Base-by-base conservation (phyloP, 768 basidiomycete species). In the Phaeolepiota aurea region DNA sequence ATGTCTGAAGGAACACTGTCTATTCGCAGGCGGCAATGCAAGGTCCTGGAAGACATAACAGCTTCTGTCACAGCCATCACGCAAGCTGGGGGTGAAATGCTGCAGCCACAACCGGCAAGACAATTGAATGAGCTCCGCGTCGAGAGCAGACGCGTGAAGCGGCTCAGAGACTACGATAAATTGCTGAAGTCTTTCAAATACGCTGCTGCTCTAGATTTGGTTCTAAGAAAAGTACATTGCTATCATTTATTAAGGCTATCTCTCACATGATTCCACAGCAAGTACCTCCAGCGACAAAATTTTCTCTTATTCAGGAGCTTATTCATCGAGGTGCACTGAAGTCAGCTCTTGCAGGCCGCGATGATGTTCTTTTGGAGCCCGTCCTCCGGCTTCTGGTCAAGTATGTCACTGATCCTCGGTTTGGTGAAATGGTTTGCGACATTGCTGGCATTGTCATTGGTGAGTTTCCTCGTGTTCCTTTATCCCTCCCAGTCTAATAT, bases 1-100 rank as follows among this genome's bases (percentile, higher is more conserved):
- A 89, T 97, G 84, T 83, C 91, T 12, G 96, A 98, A 55, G 94
- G 94, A 2, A 97, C 94, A 1, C 71, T 99, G n/a, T 93, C 93
- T n/a, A 77, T 99, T 35, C 87, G 96, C 20, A 75, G 89, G 49
- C 77, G 93, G 44, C 85, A 89, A 49, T 75, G 72, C 13, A 92
- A 87, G 58, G 62, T 77, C 0, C 76, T 74, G n/a, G 79, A 87
- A 55, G 28, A 36, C 16, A 52, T 62, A 0, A 58, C 61, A 3
- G 5, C 33, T 16, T 5, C 33, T 19, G 25, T 28, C 25, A n/a
- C 25, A 28, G n/a, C 7, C n/a, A 7, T 28, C 7, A 7, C 25
- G n/a, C 7, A n/a, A 7, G n/a, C n/a, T 28, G 25, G 25, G 45
- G 74, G 22, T 44, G 47, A 33, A 12, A 46, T 77, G 73, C 41